Conservation (phyloP, 768 basidiomycete species). For the Coprinellus micaceus region DNA sequence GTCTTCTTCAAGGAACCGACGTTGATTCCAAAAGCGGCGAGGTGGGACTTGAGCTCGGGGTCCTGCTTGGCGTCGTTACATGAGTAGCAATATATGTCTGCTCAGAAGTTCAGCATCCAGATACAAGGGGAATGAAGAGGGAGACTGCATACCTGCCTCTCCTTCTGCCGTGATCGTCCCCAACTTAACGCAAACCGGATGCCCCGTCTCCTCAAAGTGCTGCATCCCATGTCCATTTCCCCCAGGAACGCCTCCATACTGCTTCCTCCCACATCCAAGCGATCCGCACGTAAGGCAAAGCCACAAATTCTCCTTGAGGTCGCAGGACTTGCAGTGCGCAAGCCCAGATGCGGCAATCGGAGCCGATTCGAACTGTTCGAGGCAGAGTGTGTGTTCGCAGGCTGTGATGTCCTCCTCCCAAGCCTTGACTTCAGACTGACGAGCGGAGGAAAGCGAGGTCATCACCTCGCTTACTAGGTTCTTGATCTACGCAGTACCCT, state of each 20-base stretch:
- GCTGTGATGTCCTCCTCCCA: constrained; percentile 94
- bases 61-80: constrained; percentile 85
- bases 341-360: constrained; percentile 59
- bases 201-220: constrained; percentile 70
- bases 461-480: constrained; percentile 65
- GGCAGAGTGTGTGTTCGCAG: constrained; percentile 73
- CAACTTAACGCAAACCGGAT: constrained; percentile 85
- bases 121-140: background rate
- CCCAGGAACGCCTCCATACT: constrained; percentile 65
- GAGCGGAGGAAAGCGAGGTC: constrained; percentile 80
- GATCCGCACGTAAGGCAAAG: constrained; percentile 89
- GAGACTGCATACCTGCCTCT: constrained; percentile 56
- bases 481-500: constrained; percentile 39
- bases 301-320: constrained; percentile 91
- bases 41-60: constrained; percentile 68
- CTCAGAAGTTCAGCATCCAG: background rate
- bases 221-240: constrained; percentile 89
- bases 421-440: constrained; percentile 91
- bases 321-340: constrained; percentile 78
- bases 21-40: constrained; percentile 84
- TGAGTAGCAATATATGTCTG: constrained; percentile 90
- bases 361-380: constrained; percentile 41
- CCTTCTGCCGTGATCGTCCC: constrained; percentile 98
- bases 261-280: constrained; percentile 85
- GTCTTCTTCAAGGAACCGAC: constrained; percentile 81